Base-by-base conservation (phyloP, 495 filamentous ascomycete genomes). In the Hypoxylon intermedium region DNA sequence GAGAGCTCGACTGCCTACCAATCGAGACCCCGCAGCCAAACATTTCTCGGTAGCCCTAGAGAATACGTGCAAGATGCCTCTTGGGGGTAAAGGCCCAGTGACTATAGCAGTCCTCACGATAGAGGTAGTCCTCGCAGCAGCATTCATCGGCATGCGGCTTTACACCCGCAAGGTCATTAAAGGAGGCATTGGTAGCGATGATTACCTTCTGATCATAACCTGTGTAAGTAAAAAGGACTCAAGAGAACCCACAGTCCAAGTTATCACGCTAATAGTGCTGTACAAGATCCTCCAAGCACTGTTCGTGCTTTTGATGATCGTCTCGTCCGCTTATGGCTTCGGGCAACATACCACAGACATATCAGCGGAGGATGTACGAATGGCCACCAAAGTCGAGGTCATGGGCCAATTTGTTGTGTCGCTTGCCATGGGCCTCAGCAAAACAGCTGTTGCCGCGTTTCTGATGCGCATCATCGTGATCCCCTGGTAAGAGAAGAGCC, bases 151-250 rank as follows among this genome's bases (percentile, higher is more conserved):
- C 6, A 11, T 60, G 44, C 36, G 65, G 20, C 40, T 60, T 34
- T 60, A 50, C 26, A 64, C 60, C 9, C 58, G 65, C 37, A 49
- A 47, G 3, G 18, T 23, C 9, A 51, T 60, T 1, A 64, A 50
- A 5, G 30, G 40, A 28, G 47, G 46, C 6, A 34, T 54, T 23
- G 65, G 65, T 13, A 47, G 13, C 31, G 65, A 67, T 21, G 65
- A 67, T 31, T 60, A 59, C 34, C 19, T 67, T 33, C 57, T 64
- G 23, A 28, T 59, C 5, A 11, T 43, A 36, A 63, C 52, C 37
- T 64, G 60, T 60, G 65, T 65, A 49, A 45, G 60, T 30, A 18
- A 13, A 11, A 34, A 9, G 5, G 13, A 18, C 11, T 9, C 38
- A 12, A 11, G 5, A 6, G 11, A n/a, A n/a, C n/a, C n/a, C n/a